Percentiles rank a stretch among this genome's conserved stretches.
These are phyloP conservation scores for Coprinopsis cinerea DNA, from an alignment of 768 basidiomycete species.

Conservation along the genomic window DNA sequence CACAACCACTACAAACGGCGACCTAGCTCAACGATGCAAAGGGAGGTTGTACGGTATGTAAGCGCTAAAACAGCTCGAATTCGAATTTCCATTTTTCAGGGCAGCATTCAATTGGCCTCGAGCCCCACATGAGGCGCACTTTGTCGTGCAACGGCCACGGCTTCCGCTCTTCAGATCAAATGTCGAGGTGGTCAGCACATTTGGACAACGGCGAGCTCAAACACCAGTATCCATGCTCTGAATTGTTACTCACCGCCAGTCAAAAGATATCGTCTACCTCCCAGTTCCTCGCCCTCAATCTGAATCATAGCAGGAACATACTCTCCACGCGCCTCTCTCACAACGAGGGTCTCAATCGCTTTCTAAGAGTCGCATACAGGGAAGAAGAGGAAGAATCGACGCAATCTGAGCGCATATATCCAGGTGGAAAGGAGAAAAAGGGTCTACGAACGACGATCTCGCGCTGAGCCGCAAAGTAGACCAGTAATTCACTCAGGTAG, in stretches of 20 bases:
- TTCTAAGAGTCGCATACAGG: constrained; percentile 16
- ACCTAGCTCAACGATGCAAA: no score
- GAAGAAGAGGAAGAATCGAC: no score
- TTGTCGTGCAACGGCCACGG: constrained; percentile 3
- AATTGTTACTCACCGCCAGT: neutral
- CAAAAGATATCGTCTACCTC: neutral
- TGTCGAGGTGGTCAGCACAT: neutral
- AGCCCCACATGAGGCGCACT: constrained; percentile 5
- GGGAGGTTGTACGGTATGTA: no score
- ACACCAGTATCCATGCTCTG: neutral
- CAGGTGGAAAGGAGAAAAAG: neutral
- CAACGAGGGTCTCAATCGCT: constrained; percentile 27
- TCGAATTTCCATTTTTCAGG: constrained; percentile 9
- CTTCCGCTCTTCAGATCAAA: neutral
- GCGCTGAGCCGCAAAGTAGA: constrained; percentile 25
- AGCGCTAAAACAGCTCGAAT: constrained; percentile 6
- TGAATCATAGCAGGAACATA: constrained; percentile 23
- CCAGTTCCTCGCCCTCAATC: constrained; percentile 22
- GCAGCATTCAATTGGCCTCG: constrained; percentile 1
- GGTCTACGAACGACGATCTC: constrained; percentile 29
- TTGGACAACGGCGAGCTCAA: neutral
- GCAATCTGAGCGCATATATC: no score
- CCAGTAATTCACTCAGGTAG: constrained; percentile 19
- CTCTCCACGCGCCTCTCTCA: constrained; percentile 23
- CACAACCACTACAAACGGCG: no score